These are phyloP conservation scores for Tetrapisispora iriomotensis DNA, from an alignment of 805 yeast genomes.

Conservation along the genomic window DNA sequence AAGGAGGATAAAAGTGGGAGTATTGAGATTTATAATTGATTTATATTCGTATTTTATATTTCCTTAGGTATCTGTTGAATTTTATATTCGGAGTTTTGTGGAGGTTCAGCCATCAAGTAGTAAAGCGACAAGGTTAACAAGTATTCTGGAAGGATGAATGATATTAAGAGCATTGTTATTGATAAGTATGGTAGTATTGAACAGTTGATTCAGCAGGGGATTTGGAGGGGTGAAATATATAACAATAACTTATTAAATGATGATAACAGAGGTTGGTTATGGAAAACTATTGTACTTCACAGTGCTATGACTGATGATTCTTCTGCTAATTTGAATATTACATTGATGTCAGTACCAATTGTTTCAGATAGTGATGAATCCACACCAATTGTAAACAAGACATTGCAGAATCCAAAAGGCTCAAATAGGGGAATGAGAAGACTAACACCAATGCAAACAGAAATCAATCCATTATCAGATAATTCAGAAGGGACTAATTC, in stretches of 20 bases:
- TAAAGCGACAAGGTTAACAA: not conserved
- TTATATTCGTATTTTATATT: no score
- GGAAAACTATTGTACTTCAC: constrained; percentile 22
- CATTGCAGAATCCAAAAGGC: not conserved
- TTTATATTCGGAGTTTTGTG: no score
- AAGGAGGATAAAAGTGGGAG: no score
- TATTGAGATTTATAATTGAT: no score
- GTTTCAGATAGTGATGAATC: constrained; percentile 7
- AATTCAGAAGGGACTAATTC: not conserved
- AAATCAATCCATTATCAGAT: constrained; percentile 8
- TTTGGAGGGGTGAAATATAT: constrained; percentile 26
- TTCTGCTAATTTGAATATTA: not conserved
- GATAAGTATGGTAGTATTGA: constrained; percentile 20
- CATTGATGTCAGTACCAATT: constrained; percentile 12
- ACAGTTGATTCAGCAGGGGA: constrained; percentile 20
- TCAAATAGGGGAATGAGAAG: constrained; percentile 13
- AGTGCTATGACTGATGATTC: constrained; percentile 7
- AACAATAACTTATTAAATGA: constrained; percentile 3
- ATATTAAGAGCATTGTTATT: constrained; percentile 7
- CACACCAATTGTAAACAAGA: not conserved
- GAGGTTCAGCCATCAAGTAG: no score
- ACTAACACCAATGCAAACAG: constrained; percentile 15
- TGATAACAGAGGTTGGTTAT: constrained; percentile 25
- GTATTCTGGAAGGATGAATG: not conserved
- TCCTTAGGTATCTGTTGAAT: no score